phyloP scores from a whole-genome alignment of 208 protist genomes.

The Leishmania braziliensis region DNA sequence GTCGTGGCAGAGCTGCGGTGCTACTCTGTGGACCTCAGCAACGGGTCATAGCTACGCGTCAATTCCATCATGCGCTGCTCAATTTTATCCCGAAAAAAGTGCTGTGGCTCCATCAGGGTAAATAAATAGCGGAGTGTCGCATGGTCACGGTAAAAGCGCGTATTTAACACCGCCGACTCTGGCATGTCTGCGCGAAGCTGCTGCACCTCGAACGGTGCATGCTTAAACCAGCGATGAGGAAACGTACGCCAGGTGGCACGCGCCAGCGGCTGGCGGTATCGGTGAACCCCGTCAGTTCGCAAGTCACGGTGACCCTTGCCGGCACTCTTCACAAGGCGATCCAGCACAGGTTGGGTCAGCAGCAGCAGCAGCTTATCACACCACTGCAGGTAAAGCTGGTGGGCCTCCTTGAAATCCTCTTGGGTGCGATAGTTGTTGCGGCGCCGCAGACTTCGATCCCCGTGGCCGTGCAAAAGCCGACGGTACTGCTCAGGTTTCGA shows the following conservation, averaged over 20 bases:
- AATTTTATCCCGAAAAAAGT: conserved; percentile 64
- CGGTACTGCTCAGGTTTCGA: conserved; percentile 73
- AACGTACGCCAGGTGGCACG: conserved; percentile 79
- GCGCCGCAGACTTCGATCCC: conserved; percentile 40
- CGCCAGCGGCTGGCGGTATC: conserved; percentile 47
- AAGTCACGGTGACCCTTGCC: conserved; percentile 64
- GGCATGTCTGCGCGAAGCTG: conserved; percentile 88
- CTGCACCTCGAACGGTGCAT: conserved; percentile 90
- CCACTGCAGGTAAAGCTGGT: conserved; percentile 73
- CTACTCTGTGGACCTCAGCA: background rate
- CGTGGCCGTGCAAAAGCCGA: conserved; percentile 70
- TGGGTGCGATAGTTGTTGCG: conserved; percentile 65
- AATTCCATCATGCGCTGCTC: conserved; percentile 75
- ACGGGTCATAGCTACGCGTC: conserved; percentile 60
- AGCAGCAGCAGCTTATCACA: conserved; percentile 83
- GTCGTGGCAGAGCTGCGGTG: background rate
- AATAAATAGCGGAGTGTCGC: conserved; percentile 82
- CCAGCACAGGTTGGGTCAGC: conserved; percentile 72
- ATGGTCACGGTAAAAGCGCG: conserved; percentile 78
- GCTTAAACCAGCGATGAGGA: conserved; percentile 85
- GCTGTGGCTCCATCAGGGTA: conserved; percentile 82
- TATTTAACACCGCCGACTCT: conserved; percentile 68
- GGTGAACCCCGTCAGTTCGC: conserved; percentile 73
- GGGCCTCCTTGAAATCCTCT: conserved; percentile 65
- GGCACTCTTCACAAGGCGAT: conserved; percentile 77